phyloP scores from a whole-genome alignment of 2,329 filamentous ascomycete species.

The Nemania diffusa region DNA sequence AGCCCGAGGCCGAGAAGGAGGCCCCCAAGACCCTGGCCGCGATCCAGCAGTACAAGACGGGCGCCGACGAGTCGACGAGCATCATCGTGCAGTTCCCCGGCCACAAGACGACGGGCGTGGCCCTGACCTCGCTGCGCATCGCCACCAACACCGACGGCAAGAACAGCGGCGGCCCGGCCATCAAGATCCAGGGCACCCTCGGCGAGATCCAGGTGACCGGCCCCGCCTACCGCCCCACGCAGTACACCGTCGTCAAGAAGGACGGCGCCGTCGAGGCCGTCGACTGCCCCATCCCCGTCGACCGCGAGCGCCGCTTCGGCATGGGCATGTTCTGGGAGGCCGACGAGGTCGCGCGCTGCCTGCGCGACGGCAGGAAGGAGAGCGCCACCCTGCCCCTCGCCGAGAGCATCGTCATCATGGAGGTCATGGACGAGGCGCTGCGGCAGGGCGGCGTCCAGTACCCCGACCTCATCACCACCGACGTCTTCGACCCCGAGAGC shows the following conservation, averaged over 20 bases:
- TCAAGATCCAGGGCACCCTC: slow-evolving; percentile 81
- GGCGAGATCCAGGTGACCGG: slow-evolving; percentile 85
- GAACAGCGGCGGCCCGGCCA: slow-evolving; percentile 69
- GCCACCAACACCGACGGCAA: slow-evolving; percentile 70
- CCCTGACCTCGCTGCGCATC: slow-evolving; percentile 72
- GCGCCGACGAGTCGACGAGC: slow-evolving; percentile 81
- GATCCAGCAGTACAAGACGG: slow-evolving; percentile 78
- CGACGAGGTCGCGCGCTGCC: slow-evolving; percentile 78
- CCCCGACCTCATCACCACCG: slow-evolving; percentile 65
- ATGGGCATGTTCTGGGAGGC: slow-evolving; percentile 93
- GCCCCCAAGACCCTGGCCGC: slow-evolving; percentile 74
- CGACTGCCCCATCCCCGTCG: slow-evolving; percentile 64
- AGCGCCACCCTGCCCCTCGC: slow-evolving; percentile 75
- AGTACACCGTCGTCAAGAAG: slow-evolving; percentile 71
- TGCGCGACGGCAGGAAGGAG: slow-evolving; percentile 81
- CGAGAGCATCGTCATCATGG: slow-evolving; percentile 88
- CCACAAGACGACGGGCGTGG: slow-evolving; percentile 76
- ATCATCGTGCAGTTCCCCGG: slow-evolving; percentile 80
- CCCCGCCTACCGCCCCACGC: slow-evolving; percentile 74
- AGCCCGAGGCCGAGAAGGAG: slow-evolving; percentile 74
- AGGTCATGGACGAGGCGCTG: slow-evolving; percentile 69
- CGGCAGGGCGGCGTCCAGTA: slow-evolving; percentile 64
- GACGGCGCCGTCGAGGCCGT: slow-evolving; percentile 61
- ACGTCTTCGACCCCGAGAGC: slow-evolving; percentile 68
- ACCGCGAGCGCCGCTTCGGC: slow-evolving; percentile 64